Percentiles rank a stretch among this genome's conserved stretches.
phyloP scores from a whole-genome alignment of 768 basidiomycete species.

The Cystobasidium onofrii region DNA sequence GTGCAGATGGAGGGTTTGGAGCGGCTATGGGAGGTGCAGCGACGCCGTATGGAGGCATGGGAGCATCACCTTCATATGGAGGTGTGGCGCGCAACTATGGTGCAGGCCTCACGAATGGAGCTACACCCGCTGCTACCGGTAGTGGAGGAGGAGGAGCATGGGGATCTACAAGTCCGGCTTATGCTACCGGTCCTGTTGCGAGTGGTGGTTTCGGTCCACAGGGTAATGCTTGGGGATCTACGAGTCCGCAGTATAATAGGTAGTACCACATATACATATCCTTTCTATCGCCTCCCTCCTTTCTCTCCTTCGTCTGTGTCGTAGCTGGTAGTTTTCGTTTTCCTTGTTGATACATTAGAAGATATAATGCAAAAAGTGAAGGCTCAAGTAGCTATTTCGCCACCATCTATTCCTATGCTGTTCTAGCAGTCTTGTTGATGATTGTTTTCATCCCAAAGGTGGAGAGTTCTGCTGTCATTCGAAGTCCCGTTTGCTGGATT shows the following conservation, averaged over 20 bases:
- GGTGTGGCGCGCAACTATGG: slow-evolving; percentile 1
- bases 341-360: not conserved
- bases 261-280: not conserved
- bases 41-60: slow-evolving; percentile 12
- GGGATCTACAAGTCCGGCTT: slow-evolving; percentile 23
- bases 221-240: slow-evolving; percentile 16
- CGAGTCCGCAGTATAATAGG: not conserved
- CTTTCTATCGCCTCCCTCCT: not conserved
- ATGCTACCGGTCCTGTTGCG: not conserved
- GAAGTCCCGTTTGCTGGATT: too few relatives aligned
- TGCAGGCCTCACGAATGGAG: slow-evolving; percentile 1
- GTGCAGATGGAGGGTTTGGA: not conserved
- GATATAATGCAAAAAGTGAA: not conserved
- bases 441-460: too few relatives aligned
- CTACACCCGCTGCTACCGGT: not conserved
- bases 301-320: not conserved
- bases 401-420: not conserved
- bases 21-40: not conserved
- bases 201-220: not conserved
- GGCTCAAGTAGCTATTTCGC: not conserved
- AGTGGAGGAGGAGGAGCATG: not conserved
- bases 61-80: slow-evolving; percentile 12
- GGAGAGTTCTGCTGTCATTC: too few relatives aligned
- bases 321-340: not conserved
- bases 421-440: too few relatives aligned